These are phyloP conservation scores for Wallemia ichthyophaga DNA, from an alignment of 1,284 basidiomycete genomes.

Conservation along the genomic window DNA sequence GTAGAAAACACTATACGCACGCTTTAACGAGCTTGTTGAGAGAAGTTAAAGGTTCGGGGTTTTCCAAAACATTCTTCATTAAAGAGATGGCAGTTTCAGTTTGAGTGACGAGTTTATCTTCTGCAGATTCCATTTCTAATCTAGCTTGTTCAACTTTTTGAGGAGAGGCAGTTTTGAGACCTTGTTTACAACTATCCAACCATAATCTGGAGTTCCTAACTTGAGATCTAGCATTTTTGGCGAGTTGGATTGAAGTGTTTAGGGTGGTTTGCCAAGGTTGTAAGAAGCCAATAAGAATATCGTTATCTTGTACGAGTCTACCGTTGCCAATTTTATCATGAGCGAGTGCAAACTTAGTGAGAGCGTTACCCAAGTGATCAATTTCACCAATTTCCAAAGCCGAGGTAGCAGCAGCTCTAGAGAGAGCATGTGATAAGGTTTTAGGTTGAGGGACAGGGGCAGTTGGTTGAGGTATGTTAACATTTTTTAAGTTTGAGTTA, in stretches of 20 bases:
- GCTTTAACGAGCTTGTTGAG: conserved; percentile 75
- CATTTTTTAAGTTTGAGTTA: conserved; percentile 47
- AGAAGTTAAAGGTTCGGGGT: conserved; percentile 85
- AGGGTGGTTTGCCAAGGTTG: conserved; percentile 75
- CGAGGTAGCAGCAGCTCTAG: conserved; percentile 40
- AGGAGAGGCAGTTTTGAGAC: conserved; percentile 40
- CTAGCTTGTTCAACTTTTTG: conserved; percentile 61
- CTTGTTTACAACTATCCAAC: conserved; percentile 37
- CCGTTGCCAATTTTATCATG: conserved; percentile 71
- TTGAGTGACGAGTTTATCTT: conserved; percentile 83
- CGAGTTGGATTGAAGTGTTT: conserved; percentile 45
- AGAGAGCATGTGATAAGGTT: conserved; percentile 79
- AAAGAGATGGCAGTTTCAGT: conserved; percentile 91
- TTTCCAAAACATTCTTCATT: conserved; percentile 93
- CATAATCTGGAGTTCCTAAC: conserved; percentile 52
- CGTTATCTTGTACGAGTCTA: conserved; percentile 47
- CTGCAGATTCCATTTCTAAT: conserved; percentile 64
- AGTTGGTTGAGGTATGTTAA: conserved; percentile 10
- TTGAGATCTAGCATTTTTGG: conserved; percentile 66
- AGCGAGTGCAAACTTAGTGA: conserved; percentile 46
- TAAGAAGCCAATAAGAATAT: conserved; percentile 43
- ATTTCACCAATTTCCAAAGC: conserved; percentile 25
- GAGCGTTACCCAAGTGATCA: conserved; percentile 40
- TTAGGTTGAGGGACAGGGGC: conserved; percentile 36
- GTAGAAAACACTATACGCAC: conserved; percentile 17